Evolutionary conservation across 768 basidiomycete genomes (phyloP).

Genomic region (Trametes coccinea): DNA sequence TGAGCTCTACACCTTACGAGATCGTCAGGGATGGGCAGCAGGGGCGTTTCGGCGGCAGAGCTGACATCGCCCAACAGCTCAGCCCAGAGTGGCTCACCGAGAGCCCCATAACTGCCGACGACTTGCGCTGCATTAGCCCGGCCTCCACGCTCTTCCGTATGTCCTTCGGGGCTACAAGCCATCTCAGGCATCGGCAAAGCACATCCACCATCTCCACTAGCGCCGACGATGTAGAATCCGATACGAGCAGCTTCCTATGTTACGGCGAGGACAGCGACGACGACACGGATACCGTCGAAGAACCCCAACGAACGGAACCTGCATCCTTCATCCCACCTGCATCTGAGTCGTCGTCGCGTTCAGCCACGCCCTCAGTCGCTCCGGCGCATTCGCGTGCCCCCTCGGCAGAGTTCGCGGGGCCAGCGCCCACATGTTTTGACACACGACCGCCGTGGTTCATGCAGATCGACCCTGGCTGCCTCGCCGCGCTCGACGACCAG

Average conservation of each 20-base stretch:
- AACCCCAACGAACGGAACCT: not conserved
- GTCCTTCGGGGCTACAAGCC: conserved; percentile 5
- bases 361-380: conserved; percentile 1
- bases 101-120: conserved; percentile 22
- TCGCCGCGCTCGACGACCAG: conserved; percentile 44
- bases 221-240: conserved; percentile 4
- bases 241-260: conserved; percentile 13
- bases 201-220: not conserved
- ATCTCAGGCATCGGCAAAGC: not conserved
- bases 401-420: not conserved
- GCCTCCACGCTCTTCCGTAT: conserved; percentile 20
- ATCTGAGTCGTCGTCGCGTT: not conserved
- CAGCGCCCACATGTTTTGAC: conserved; percentile 14
- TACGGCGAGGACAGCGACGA: conserved; percentile 20
- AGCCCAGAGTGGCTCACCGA: conserved; percentile 26
- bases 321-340: not conserved
- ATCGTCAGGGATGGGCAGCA: not conserved
- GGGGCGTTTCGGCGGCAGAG: not conserved
- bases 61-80: conserved; percentile 8
- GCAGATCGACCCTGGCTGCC: conserved; percentile 42
- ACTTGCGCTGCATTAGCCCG: conserved; percentile 18
- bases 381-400: conserved; percentile 1
- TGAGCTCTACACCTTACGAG: not conserved
- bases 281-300: conserved; percentile 9
- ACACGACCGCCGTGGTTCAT: conserved; percentile 28